Conservation (phyloP, 2,329 filamentous ascomycete genomes). For the Cytospora piceae region DNA sequence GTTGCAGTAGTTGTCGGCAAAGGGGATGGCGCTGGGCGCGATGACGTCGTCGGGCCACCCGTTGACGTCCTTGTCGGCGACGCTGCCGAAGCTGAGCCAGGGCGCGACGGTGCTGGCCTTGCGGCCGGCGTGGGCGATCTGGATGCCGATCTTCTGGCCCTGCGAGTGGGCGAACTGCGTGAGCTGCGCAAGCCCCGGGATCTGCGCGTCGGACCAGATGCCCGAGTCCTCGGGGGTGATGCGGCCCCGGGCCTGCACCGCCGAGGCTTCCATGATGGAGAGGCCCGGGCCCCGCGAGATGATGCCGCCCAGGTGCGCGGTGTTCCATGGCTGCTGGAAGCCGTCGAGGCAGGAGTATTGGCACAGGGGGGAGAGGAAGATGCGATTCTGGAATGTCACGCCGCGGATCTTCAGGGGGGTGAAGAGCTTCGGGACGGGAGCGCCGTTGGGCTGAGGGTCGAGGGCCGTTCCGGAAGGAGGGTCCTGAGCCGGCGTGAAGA, state of each 20-base stretch:
- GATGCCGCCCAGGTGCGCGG: constrained; percentile 44
- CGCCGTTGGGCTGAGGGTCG: constrained; percentile 42
- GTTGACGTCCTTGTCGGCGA: constrained; percentile 51
- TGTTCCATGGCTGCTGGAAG: constrained; percentile 48
- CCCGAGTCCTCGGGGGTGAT: constrained; percentile 43
- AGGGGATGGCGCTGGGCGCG: constrained; percentile 40
- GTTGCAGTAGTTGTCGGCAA: constrained; percentile 32
- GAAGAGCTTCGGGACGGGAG: constrained; percentile 44
- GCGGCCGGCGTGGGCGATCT: constrained; percentile 70
- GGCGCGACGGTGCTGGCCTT: constrained; percentile 57
- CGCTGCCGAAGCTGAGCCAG: constrained; percentile 57
- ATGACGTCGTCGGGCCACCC: constrained; percentile 50
- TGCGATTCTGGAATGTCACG: constrained; percentile 50
- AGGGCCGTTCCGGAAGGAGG: constrained; percentile 44
- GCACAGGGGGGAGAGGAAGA: constrained; percentile 53
- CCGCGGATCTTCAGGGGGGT: constrained; percentile 49
- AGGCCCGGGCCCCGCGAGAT: constrained; percentile 41
- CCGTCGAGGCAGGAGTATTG: constrained; percentile 50
- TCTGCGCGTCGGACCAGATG: constrained; percentile 44
- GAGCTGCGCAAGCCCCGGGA: constrained; percentile 40
- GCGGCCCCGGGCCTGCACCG: constrained; percentile 39
- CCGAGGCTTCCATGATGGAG: constrained; percentile 39
- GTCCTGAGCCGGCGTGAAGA: constrained; percentile 47
- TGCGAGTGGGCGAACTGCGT: constrained; percentile 52
- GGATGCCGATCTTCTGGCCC: constrained; percentile 69